phyloP scores from a whole-genome alignment of 2,329 filamentous ascomycete species.

The Claviceps purpurea region DNA sequence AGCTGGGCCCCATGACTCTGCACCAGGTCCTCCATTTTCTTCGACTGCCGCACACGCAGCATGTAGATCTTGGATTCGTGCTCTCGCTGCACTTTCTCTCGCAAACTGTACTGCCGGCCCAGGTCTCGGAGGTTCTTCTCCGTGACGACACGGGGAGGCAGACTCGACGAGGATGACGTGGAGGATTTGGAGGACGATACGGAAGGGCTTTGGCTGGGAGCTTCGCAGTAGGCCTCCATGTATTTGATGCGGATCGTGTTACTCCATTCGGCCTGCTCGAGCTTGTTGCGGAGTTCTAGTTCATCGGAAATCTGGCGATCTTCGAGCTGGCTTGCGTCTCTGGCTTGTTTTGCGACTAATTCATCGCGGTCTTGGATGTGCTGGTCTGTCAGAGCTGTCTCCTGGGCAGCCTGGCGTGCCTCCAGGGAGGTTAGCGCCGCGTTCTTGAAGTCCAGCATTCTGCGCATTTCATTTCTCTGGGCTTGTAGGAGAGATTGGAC shows the following conservation, averaged over 20 bases:
- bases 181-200: too few relatives aligned
- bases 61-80: constrained; percentile 51
- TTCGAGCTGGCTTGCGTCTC: constrained; percentile 41
- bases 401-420: constrained; percentile 35
- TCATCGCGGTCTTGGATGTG: constrained; percentile 35
- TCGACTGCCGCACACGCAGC: constrained; percentile 49
- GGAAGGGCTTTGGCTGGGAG: constrained; percentile 27
- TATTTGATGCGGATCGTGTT: constrained; percentile 46
- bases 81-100: constrained; percentile 44
- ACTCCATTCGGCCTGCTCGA: constrained; percentile 44
- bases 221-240: constrained; percentile 53
- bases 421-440: constrained; percentile 37
- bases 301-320: constrained; percentile 49
- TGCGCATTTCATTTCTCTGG: constrained; percentile 37
- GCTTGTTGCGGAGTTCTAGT: constrained; percentile 40
- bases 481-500: constrained; percentile 30
- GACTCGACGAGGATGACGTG: constrained; percentile 12
- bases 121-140: constrained; percentile 46
- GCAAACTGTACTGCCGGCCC: constrained; percentile 45
- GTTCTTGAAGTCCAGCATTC: constrained; percentile 36
- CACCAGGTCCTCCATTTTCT: constrained; percentile 45
- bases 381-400: constrained; percentile 30
- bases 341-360: constrained; percentile 41
- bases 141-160: constrained; percentile 41
- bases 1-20: constrained; percentile 41